Evolutionary conservation across 2,329 filamentous ascomycete genomes (phyloP), one percentile per base, ranked within the genome.

Genomic region (Chaetomium sp.): DNA sequence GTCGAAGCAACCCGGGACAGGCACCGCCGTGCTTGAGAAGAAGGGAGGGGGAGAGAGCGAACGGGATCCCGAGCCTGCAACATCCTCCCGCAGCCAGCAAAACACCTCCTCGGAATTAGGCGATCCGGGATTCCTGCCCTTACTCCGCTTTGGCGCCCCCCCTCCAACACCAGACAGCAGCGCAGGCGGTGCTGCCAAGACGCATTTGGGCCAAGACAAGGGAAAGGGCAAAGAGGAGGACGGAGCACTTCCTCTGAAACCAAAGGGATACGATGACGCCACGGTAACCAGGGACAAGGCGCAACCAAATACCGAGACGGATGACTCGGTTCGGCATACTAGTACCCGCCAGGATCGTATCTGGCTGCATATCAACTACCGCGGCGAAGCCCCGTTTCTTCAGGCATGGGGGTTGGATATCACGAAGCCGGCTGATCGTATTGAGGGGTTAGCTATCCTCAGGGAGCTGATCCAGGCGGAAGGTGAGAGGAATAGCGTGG

Each of bases 81-180:
- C 19, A 27, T 27, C 19, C 19, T 27, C 19, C 19, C 19, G 19
- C 19, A 27, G 19, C 19, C 19, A 27, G 19, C 19, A 27, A 27
- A 27, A 37, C 3, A 36, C 37, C 11, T 27, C 19, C 19, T 27
- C 19, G 19, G 36, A 38, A n/a, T 47, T 14, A 34, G 14, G 27
- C 12, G 40, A 49, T 3, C 9, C 9, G n/a, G 44, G n/a, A 27
- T n/a, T 45, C 10, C 51, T 43, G 12, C 47, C 48, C 36, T n/a
- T 43, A 6, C 14, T 53, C 11, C 44, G 40, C 35, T 52, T 52
- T 42, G 59, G 27, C 27, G 57, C 57, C 4, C 60, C 61, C 3
- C 60, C 60, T 9, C 59, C 52, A 9, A 63, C 60, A 9, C 61
- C 61, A 6, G 61, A 62, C 44, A 61, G 61, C 51, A 40, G n/a